phyloP scores from a whole-genome alignment of 192 early-diverging fungal species.

The Coemansia guatemalensis region DNA sequence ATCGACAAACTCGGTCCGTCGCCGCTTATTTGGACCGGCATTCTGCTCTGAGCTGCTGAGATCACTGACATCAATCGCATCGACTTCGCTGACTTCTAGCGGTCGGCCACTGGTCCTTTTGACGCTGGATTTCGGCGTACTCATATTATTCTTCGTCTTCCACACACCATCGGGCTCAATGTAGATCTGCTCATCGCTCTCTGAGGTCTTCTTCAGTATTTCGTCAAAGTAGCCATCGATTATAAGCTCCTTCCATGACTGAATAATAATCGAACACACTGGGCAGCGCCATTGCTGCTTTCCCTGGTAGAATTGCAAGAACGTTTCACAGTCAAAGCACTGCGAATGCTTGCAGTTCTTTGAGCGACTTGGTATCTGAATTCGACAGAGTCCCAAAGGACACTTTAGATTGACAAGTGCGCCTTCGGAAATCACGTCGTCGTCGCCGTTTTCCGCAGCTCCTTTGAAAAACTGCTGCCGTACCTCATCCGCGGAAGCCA shows the following conservation, averaged over 20 bases:
- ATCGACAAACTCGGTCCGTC: constrained; percentile 61
- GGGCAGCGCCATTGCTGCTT: constrained; percentile 73
- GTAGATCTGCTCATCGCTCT: constrained; percentile 39
- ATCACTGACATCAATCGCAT: constrained; percentile 35
- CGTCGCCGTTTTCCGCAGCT: constrained; percentile 56
- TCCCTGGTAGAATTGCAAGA: constrained; percentile 70
- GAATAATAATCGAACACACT: constrained; percentile 62
- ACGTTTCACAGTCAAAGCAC: constrained; percentile 78
- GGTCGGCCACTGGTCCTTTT: neutral
- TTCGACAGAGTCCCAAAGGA: constrained; percentile 70
- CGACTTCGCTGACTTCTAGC: constrained; percentile 16
- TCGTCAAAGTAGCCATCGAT: constrained; percentile 65
- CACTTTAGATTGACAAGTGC: constrained; percentile 71
- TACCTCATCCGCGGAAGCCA: constrained; percentile 23
- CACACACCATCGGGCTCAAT: constrained; percentile 41
- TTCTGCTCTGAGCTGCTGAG: constrained; percentile 1
- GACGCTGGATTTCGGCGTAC: constrained; percentile 46
- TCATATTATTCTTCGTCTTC: constrained; percentile 31
- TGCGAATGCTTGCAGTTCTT: constrained; percentile 72
- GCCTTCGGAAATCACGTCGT: constrained; percentile 65
- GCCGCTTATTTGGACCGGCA: constrained; percentile 33
- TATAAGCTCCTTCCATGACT: constrained; percentile 58
- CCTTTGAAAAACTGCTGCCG: constrained; percentile 37
- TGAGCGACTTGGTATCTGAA: constrained; percentile 62
- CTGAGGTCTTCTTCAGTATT: constrained; percentile 33